These are phyloP conservation scores for Solanum sitiens DNA, from an alignment of 257 asterid genomes.

Conservation along the genomic window DNA sequence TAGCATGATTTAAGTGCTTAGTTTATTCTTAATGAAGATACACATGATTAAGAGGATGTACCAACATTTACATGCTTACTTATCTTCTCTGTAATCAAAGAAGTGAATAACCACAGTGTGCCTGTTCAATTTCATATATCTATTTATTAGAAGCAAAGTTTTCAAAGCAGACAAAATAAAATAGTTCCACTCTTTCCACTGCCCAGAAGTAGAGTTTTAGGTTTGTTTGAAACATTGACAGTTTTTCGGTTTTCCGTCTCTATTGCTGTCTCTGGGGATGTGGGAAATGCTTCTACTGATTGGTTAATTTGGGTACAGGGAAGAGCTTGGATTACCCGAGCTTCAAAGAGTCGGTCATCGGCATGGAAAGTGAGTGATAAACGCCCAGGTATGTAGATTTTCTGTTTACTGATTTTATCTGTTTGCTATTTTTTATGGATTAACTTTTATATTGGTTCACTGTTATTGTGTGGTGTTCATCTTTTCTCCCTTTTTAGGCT, in stretches of 20 bases:
- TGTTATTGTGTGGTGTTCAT: background rate
- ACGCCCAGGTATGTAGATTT: constrained; percentile 63
- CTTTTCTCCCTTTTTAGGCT: constrained; percentile 34
- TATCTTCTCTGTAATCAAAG: background rate
- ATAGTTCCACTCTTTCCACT: background rate
- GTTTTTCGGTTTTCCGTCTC: background rate
- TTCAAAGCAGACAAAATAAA: background rate
- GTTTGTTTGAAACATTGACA: background rate
- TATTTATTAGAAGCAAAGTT: background rate
- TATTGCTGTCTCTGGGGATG: background rate
- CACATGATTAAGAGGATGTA: background rate
- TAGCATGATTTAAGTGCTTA: background rate
- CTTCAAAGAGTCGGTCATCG: constrained; percentile 60
- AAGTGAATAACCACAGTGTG: background rate
- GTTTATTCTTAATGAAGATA: background rate
- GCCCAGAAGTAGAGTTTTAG: background rate
- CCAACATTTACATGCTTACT: background rate
- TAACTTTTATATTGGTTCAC: background rate
- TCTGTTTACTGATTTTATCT: background rate
- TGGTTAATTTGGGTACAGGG: constrained; percentile 39
- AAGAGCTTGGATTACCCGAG: constrained; percentile 68
- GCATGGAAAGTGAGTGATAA: constrained; percentile 81
- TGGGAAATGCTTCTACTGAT: background rate
- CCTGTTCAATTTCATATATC: background rate
- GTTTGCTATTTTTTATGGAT: background rate